Base-by-base conservation (phyloP, 2,329 filamentous ascomycete genomes). In the Cadophora sp. region DNA sequence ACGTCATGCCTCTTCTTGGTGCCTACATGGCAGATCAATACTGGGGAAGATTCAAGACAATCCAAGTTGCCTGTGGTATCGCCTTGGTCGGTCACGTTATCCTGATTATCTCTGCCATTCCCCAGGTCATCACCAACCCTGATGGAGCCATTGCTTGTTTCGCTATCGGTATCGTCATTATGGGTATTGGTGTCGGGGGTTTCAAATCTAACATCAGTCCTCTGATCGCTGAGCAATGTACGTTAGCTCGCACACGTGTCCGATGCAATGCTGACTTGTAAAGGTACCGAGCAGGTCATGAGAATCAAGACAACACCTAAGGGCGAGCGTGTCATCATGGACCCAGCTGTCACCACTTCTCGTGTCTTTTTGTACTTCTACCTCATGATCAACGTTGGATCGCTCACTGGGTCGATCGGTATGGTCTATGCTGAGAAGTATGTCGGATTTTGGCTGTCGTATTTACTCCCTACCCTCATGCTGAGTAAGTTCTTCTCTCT, bases 41-140 rank as follows among this genome's bases (percentile, higher is more conserved):
- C 69, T 82, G 87, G 63, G 86, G 86, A 65, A 85, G 87, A 73
- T 89, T 87, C 80, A 88, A 86, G 79, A 88, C 87, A n/a, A 88
- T 89, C 68, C 80, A 86, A 71, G 75, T 85, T 51, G 79, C 81
- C 53, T 80, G 81, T 62, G 77, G 74, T 24, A 78, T 83, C 69
- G 79, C 80, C 24, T 79, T 86, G 75, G 68, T 86, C 24, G 87
- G 87, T 63, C 82, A 88, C 56, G 76, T 85, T 34, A 80, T 89
- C 62, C 79, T 88, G 24, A 83, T 86, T 77, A 80, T 84, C 8
- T 85, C 86, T 0, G 81, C 86, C 0, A 79, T 83, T 4, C 87
- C 87, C 26, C 83, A 83, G 65, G 79, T 82, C 5, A 77, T 82
- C 53, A 77, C 76, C 5, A 73, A 79, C 62, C 78, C 79, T 16